These are phyloP conservation scores for Colletotrichum kahawae DNA, from an alignment of 2,329 filamentous ascomycete genomes.

Conservation along the genomic window DNA sequence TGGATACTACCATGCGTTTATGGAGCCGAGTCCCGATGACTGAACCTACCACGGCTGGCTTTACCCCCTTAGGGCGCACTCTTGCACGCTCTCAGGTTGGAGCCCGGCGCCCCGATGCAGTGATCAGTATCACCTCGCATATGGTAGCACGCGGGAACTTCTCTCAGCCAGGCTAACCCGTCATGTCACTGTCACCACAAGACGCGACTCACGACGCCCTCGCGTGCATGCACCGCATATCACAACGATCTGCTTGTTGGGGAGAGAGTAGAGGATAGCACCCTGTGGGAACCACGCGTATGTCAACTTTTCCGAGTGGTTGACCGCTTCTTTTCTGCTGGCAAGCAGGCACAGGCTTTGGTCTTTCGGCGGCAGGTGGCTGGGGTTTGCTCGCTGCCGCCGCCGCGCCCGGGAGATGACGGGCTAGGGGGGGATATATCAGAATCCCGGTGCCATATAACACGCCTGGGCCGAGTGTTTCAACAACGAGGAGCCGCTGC, in stretches of 20 bases:
- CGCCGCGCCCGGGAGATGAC: not conserved
- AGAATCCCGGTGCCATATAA: constrained; percentile 12
- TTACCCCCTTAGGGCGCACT: not conserved
- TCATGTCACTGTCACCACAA: constrained; percentile 13
- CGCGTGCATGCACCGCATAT: not conserved
- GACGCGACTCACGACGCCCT: not conserved
- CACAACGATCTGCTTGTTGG: not conserved
- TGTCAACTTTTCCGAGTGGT: not conserved
- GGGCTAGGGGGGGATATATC: constrained; percentile 9
- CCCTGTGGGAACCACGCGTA: not conserved
- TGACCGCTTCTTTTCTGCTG: constrained; percentile 14
- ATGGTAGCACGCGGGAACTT: not conserved
- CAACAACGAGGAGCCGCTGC: constrained; percentile 10
- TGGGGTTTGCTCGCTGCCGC: not conserved
- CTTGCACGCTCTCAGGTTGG: not conserved
- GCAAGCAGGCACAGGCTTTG: not conserved
- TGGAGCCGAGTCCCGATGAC: not conserved
- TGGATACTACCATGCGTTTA: not conserved
- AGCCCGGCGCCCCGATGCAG: not conserved
- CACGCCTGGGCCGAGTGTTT: constrained; percentile 12
- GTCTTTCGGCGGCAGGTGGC: not conserved
- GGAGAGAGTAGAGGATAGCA: not conserved
- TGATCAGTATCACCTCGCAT: constrained; percentile 14
- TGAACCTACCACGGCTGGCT: not conserved
- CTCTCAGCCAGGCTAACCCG: not conserved